Conservation (phyloP, 108 stramenopile genomes). For the Cyclotella kingstonii region DNA sequence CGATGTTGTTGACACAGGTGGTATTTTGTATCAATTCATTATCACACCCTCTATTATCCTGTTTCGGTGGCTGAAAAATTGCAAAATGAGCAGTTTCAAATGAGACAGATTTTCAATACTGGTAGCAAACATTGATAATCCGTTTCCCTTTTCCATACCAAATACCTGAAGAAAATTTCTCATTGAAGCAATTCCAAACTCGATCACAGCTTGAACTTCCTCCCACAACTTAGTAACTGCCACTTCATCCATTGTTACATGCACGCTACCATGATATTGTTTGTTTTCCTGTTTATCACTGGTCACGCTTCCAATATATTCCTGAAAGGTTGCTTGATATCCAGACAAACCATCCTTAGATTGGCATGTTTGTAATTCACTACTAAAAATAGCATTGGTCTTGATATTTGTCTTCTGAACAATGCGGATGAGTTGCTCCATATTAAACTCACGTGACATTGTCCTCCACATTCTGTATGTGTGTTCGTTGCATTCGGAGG, state of each 20-base stretch:
- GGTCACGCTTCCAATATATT: slow-evolving; percentile 7
- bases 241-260: background rate
- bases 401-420: slow-evolving; percentile 12
- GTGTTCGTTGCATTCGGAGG: slow-evolving; percentile 25
- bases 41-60: background rate
- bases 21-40: background rate
- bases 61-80: background rate
- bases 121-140: slow-evolving; percentile 2
- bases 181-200: background rate
- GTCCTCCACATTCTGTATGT: slow-evolving; percentile 16
- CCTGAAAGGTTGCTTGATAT: slow-evolving; percentile 10
- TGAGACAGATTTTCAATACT: background rate
- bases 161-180: background rate
- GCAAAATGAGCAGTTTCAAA: background rate
- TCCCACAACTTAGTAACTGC: background rate
- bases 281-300: background rate
- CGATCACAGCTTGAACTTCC: background rate
- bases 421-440: slow-evolving; percentile 13
- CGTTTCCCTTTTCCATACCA: slow-evolving; percentile 11
- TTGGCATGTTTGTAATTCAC: background rate
- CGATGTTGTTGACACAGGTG: too few species aligned
- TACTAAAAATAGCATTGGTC: slow-evolving; percentile 9
- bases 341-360: background rate
- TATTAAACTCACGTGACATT: slow-evolving; percentile 12
- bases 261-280: background rate